A percentile compares a stretch with the other conserved stretches of the same genome.
Conservation (phyloP, 495 filamentous ascomycete genomes). For the Glutinoglossum americanum region DNA sequence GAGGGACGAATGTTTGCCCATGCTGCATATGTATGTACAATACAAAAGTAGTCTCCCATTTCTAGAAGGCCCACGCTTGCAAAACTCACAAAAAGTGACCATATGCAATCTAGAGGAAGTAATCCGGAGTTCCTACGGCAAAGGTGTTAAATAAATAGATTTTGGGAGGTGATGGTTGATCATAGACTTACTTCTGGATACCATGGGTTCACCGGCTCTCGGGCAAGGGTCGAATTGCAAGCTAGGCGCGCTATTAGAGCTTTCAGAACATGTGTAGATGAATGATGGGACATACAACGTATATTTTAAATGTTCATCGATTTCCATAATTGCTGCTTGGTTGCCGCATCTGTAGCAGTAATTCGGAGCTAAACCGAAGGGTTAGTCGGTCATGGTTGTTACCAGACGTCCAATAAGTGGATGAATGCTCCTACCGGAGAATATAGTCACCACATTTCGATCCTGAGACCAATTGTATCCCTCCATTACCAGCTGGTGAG, state of each 20-base stretch:
- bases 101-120: conserved; percentile 50
- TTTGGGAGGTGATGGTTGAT: not conserved
- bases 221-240: conserved; percentile 99
- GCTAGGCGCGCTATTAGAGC: conserved; percentile 27
- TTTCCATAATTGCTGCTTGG: conserved; percentile 99
- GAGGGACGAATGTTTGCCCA: not conserved
- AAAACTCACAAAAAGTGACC: not conserved
- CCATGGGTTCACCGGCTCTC: conserved; percentile 93
- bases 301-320: conserved; percentile 97
- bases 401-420: not conserved
- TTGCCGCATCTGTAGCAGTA: conserved; percentile 98
- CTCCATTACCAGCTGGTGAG: conserved; percentile 95
- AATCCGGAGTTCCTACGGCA: conserved; percentile 63
- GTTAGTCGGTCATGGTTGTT: conserved; percentile 8
- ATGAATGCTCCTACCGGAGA: conserved; percentile 49
- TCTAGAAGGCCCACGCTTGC: not conserved
- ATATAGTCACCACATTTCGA: conserved; percentile 93
- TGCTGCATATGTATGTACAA: conserved; percentile 1
- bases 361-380: conserved; percentile 47
- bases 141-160: conserved; percentile 6
- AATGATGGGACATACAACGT: conserved; percentile 63
- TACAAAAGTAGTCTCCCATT: not conserved
- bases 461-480: conserved; percentile 98
- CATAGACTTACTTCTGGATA: conserved; percentile 53
- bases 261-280: conserved; percentile 1